Conservation (phyloP, 139 green algal species). For the Tetradesmus obliquus region DNA sequence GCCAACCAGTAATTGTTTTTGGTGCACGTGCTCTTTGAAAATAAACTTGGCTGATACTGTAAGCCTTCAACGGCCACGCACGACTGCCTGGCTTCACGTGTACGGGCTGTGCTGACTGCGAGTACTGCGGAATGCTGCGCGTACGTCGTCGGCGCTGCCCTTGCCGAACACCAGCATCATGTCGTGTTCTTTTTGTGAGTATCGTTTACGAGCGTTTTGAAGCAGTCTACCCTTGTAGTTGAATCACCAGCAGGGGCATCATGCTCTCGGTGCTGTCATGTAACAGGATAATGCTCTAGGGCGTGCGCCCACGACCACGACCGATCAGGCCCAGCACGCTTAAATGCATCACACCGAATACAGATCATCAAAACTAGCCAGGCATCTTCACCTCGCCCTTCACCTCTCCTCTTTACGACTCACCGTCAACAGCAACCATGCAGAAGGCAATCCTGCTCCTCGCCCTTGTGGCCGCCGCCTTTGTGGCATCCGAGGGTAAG, state of each 20-base stretch:
- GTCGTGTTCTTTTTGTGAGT: no score
- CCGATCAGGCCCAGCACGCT: not conserved
- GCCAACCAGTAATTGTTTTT: no score
- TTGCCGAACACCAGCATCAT: no score
- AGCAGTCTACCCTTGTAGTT: not conserved
- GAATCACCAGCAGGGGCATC: not conserved
- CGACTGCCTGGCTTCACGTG: no score
- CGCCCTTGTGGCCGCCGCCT: not conserved
- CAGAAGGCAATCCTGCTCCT: not conserved
- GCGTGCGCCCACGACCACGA: no score
- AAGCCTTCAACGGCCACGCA: no score
- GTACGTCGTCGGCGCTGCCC: no score
- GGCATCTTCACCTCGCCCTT: not conserved
- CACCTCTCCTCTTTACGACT: not conserved
- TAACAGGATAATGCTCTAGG: not conserved
- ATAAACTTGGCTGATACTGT: no score
- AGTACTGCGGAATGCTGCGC: no score
- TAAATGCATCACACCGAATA: not conserved
- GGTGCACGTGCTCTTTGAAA: no score
- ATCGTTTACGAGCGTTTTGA: no score
- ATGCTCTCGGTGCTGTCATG: not conserved
- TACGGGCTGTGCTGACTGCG: no score
- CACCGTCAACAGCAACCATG: not conserved
- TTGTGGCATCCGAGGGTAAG: conserved; percentile 1
- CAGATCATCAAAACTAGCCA: not conserved